phyloP scores from a whole-genome alignment of 2,329 filamentous ascomycete species.

The Penicillium frequentans region DNA sequence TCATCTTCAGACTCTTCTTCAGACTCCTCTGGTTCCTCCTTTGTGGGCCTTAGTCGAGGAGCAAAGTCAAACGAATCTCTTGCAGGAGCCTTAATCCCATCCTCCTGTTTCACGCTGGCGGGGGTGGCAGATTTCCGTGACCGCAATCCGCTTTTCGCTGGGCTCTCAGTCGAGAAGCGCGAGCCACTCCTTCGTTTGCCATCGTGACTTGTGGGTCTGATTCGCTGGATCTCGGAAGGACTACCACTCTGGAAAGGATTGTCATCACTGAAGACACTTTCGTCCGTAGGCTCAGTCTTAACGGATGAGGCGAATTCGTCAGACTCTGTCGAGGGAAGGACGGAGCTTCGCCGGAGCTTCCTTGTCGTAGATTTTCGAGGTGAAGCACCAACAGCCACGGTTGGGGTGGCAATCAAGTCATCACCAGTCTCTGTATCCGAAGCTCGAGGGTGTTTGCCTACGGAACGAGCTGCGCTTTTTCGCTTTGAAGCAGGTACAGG shows the following conservation, averaged over 20 bases:
- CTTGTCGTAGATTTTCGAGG: slow-evolving; percentile 49
- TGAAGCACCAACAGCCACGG: slow-evolving; percentile 33
- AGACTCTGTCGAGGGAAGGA: slow-evolving; percentile 38
- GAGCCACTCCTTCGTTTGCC: slow-evolving; percentile 55
- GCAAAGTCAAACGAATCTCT: slow-evolving; percentile 62
- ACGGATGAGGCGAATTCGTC: slow-evolving; percentile 39
- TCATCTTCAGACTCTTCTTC: slow-evolving; percentile 36
- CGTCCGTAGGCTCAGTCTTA: slow-evolving; percentile 50
- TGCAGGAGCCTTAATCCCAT: slow-evolving; percentile 54
- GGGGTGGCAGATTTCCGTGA: slow-evolving; percentile 35
- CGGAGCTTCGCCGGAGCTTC: slow-evolving; percentile 53
- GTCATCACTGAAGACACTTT: slow-evolving; percentile 77
- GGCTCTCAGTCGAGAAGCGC: slow-evolving; percentile 39
- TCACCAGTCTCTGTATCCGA: slow-evolving; percentile 35
- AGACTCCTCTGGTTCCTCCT: slow-evolving; percentile 38
- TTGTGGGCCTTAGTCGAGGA: slow-evolving; percentile 37
- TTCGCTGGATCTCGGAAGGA: slow-evolving; percentile 49
- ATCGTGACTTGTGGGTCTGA: slow-evolving; percentile 28
- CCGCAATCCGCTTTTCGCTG: slow-evolving; percentile 26
- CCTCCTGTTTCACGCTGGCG: slow-evolving; percentile 48
- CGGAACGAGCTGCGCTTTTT: slow-evolving; percentile 36
- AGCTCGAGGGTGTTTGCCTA: slow-evolving; percentile 31
- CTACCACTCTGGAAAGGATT: slow-evolving; percentile 92
- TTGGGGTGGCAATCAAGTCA: slow-evolving; percentile 33
- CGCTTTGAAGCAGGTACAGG: slow-evolving; percentile 29